Evolutionary conservation across 2,329 filamentous ascomycete genomes (phyloP).

Genomic region (Penicillium sclerotigenum): DNA sequence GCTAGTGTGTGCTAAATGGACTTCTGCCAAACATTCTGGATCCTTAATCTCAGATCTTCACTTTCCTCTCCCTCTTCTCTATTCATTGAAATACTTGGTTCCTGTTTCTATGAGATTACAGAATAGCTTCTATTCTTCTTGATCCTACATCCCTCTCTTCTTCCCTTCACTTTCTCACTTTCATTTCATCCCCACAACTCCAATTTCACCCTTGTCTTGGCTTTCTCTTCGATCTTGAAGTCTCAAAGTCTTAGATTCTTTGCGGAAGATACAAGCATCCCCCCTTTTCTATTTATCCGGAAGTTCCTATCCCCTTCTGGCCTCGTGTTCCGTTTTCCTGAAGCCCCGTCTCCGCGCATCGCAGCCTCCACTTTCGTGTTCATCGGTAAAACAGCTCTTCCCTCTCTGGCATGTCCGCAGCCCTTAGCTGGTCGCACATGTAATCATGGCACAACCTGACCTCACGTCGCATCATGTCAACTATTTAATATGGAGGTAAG

Average conservation of each 20-base stretch:
- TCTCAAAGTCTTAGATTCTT: background rate
- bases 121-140: background rate
- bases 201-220: slow-evolving; percentile 9
- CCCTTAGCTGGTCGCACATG: slow-evolving; percentile 37
- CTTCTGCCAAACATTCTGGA: slow-evolving; percentile 12
- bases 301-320: slow-evolving; percentile 1
- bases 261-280: background rate
- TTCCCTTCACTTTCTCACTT: slow-evolving; percentile 6
- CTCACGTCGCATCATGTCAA: slow-evolving; percentile 60
- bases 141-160: background rate
- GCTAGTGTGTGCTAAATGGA: slow-evolving; percentile 13
- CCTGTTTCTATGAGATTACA: background rate
- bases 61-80: slow-evolving; percentile 10
- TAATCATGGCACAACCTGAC: slow-evolving; percentile 44
- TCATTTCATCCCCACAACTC: slow-evolving; percentile 6
- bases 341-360: slow-evolving; percentile 7
- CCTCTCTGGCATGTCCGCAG: slow-evolving; percentile 32
- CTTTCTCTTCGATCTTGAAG: slow-evolving; percentile 1
- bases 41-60: slow-evolving; percentile 16
- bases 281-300: slow-evolving; percentile 1
- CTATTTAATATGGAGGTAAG: slow-evolving; percentile 66
- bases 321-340: slow-evolving; percentile 11
- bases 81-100: background rate
- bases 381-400: slow-evolving; percentile 28
- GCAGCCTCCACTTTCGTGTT: slow-evolving; percentile 24